Percentiles rank a stretch among this genome's conserved stretches.
These are phyloP conservation scores for Ramalina peruviana DNA, from an alignment of 495 filamentous ascomycete genomes.

Conservation along the genomic window DNA sequence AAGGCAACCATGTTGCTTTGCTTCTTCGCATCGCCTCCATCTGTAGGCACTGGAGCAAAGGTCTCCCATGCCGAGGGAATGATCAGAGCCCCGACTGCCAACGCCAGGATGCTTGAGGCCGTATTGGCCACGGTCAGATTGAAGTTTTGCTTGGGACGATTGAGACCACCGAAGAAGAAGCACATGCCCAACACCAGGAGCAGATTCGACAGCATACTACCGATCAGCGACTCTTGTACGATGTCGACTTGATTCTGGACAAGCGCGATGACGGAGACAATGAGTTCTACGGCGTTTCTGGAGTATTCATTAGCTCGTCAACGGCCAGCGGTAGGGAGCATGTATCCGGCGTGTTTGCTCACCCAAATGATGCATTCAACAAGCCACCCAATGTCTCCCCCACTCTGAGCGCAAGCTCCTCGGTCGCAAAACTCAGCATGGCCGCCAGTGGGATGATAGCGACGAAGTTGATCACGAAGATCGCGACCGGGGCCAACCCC, in stretches of 20 bases:
- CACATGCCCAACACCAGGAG: slow-evolving; percentile 87
- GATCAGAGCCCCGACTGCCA: slow-evolving; percentile 68
- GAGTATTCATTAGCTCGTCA: background rate
- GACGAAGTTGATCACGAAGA: slow-evolving; percentile 20
- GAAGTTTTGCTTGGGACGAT: slow-evolving; percentile 73
- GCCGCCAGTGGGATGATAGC: slow-evolving; percentile 34
- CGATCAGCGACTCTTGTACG: slow-evolving; percentile 84
- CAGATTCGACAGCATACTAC: slow-evolving; percentile 81
- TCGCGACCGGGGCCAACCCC: slow-evolving; percentile 9
- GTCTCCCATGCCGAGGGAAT: slow-evolving; percentile 77
- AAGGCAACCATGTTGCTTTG: slow-evolving; percentile 32
- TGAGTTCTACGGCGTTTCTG: slow-evolving; percentile 83
- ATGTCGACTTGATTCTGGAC: slow-evolving; percentile 61
- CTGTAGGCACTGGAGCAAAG: slow-evolving; percentile 22
- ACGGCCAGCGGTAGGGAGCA: no score
- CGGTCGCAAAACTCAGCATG: slow-evolving; percentile 41
- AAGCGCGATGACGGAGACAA: slow-evolving; percentile 77
- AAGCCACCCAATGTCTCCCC: slow-evolving; percentile 80
- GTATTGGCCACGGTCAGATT: slow-evolving; percentile 92
- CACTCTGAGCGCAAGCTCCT: slow-evolving; percentile 39
- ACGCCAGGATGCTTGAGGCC: slow-evolving; percentile 63
- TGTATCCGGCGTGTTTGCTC: slow-evolving; percentile 14
- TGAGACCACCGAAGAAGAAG: slow-evolving; percentile 79
- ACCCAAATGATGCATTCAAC: slow-evolving; percentile 82
- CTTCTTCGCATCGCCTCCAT: slow-evolving; percentile 5